Evolutionary conservation across 805 yeast species (phyloP), one percentile per base, ranked within the genome.

Genomic region (Barnettozyma vustinii): DNA sequence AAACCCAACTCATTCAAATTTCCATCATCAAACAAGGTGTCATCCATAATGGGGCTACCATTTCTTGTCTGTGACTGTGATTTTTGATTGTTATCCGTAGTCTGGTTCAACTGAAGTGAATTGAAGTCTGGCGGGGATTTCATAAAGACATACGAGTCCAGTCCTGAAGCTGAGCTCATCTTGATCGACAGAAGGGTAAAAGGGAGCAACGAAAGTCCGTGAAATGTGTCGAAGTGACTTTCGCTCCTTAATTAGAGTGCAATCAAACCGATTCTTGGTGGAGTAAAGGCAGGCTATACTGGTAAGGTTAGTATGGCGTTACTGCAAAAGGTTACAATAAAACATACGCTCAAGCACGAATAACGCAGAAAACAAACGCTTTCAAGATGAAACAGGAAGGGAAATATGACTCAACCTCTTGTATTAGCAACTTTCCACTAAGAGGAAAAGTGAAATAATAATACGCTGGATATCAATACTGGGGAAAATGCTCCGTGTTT

Each of bases 81-180:
- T 39, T 40, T 40, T 18, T n/a, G 19, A 32, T 13, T 19, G 10
- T 40, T 35, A 8, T 23, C 43, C 21, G 33, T 25, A 2, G 43
- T 5, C n/a, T 40, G 43, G 13, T 23, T 40, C 2, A 40, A 12
- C 35, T 40, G 43, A 9, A 40, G 33, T 15, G 43, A 40, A 20
- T 40, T 40, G 35, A 40, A 40, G 21, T 40, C 43, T 6, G 33
- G 26, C 4, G 32, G 43, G 33, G 43, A 40, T 26, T 40, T 40
- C 32, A 25, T 40, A 19, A 16, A 40, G 33, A 40, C 43, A 27
- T 25, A 40, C 21, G 43, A 40, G 43, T 40, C 43, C 21, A 40
- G 23, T n/a, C 43, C 43, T 25, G 43, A 40, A 3, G 43, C 35
- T 6, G 41, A 37, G 23, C 20, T 37, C 41, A 39, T 39, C 23